These are phyloP conservation scores for Malus sieversii DNA, from an alignment of 306 rosid genomes.

Conservation along the genomic window DNA sequence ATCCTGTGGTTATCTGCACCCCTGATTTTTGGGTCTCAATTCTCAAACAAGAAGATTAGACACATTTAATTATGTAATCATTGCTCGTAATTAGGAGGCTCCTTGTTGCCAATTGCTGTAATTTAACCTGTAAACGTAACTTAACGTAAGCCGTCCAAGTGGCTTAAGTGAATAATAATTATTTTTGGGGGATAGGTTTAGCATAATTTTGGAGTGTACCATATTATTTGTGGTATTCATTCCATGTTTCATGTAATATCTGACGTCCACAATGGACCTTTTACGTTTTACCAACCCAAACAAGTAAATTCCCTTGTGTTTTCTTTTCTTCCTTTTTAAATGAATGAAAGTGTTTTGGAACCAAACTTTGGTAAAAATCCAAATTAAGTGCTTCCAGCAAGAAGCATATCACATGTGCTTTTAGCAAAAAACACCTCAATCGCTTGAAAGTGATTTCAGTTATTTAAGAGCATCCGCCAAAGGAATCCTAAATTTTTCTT, in stretches of 20 bases:
- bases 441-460: no score
- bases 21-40: constrained; percentile 51
- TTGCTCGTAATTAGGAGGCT: constrained; percentile 39
- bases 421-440: no score
- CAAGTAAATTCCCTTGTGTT: not conserved
- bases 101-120: constrained; percentile 49
- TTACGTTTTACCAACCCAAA: not conserved
- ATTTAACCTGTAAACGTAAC: constrained; percentile 38
- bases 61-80: constrained; percentile 45
- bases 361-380: no score
- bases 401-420: no score
- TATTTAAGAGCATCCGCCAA: no score
- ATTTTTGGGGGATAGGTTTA: constrained; percentile 18
- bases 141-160: constrained; percentile 37
- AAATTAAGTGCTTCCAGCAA: no score
- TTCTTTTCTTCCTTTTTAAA: no score
- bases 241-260: not conserved
- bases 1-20: constrained; percentile 63
- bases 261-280: constrained; percentile 2
- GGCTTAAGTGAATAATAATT: constrained; percentile 29
- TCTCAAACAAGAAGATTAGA: constrained; percentile 21
- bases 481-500: no score
- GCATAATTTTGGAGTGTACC: constrained; percentile 1
- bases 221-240: not conserved
- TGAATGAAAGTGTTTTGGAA: no score